Percentiles rank a stretch among this genome's conserved stretches.
These are phyloP conservation scores for Lodderomyces pseudojiufengensis DNA, from an alignment of 1,139 yeast species.

Conservation along the genomic window DNA sequence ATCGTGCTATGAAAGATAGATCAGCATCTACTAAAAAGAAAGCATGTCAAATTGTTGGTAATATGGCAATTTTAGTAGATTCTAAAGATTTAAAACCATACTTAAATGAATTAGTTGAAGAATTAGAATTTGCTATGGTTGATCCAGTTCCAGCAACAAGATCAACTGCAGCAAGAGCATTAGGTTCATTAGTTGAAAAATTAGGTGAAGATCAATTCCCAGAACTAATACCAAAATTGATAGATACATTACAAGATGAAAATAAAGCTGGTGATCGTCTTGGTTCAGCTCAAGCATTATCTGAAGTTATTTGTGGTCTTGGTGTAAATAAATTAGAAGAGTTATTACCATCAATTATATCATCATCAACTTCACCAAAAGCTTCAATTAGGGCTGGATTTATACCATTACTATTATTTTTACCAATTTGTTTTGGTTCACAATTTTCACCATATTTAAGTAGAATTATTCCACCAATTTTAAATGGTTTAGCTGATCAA, in stretches of 20 bases:
- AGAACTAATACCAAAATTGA: slow-evolving; percentile 75
- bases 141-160: slow-evolving; percentile 98
- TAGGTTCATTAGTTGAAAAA: slow-evolving; percentile 94
- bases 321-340: slow-evolving; percentile 88
- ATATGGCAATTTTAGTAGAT: slow-evolving; percentile 95
- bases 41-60: slow-evolving; percentile 97
- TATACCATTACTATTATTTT: slow-evolving; percentile 82
- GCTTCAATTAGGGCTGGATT: slow-evolving; percentile 84
- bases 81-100: slow-evolving; percentile 83
- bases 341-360: slow-evolving; percentile 72
- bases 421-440: slow-evolving; percentile 93
- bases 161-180: slow-evolving; percentile 95
- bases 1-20: slow-evolving; percentile 92
- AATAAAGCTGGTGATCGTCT: slow-evolving; percentile 85
- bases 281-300: slow-evolving; percentile 95
- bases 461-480: slow-evolving; percentile 83
- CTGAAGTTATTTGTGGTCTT: slow-evolving; percentile 90
- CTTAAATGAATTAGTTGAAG: slow-evolving; percentile 69
- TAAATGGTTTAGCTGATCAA: slow-evolving; percentile 85
- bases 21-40: slow-evolving; percentile 89
- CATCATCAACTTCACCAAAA: slow-evolving; percentile 66
- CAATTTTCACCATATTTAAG: slow-evolving; percentile 88
- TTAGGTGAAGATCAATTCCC: slow-evolving; percentile 97
- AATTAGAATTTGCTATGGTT: slow-evolving; percentile 91
- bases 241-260: slow-evolving; percentile 76